Evolutionary conservation across 768 basidiomycete species (phyloP), one percentile per base, ranked within the genome.

Genomic region (Tulasnella calospora): DNA sequence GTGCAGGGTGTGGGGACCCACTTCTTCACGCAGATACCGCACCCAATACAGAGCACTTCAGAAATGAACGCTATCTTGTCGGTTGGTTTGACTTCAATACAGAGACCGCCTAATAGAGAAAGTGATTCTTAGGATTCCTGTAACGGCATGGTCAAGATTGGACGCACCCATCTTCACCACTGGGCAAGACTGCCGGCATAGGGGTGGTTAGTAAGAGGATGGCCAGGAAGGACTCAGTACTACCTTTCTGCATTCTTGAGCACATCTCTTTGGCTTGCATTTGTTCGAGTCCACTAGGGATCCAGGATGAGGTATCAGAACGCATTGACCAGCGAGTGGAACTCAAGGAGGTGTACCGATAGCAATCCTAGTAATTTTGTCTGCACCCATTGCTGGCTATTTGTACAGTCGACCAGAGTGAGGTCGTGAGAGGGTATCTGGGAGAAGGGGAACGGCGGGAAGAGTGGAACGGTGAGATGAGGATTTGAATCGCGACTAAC

Each of bases 21-120:
- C 97, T 98, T 99, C 87, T 99, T 98, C 44, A 98, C 96, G 84
- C 98, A 99, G 83, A 99, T 99, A 93, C 98, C 98, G 85, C 98
- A 99, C 82, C 98, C 98, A 80, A 99, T 99, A 84, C 98, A 99
- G 77, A 99, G 88, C 84, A 97, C 96, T 84, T 99, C 98, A 36
- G 98, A 99, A 86, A 99, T 94, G 89, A 96, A 98, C 1, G 98
- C 93, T 85, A 99, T 98, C 88, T 98, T 98, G 86, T 98, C 96
- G 10, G 91, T 89, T 19, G 97, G 84, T 84, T 95, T 96, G 81
- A 99, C 98, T 86, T 99, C 98, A 81, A 99, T 99, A 87, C 98
- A 99, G 33, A 99, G 88, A 86, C 98, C 98, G 23, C 98, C 95
- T 96, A 81, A 30, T 67, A 36, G 27, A 78, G 1, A 4, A 30